Evolutionary conservation across 1,139 yeast species (phyloP), one percentile per base, ranked within the genome.

Genomic region (Saccharomyces hybrid): DNA sequence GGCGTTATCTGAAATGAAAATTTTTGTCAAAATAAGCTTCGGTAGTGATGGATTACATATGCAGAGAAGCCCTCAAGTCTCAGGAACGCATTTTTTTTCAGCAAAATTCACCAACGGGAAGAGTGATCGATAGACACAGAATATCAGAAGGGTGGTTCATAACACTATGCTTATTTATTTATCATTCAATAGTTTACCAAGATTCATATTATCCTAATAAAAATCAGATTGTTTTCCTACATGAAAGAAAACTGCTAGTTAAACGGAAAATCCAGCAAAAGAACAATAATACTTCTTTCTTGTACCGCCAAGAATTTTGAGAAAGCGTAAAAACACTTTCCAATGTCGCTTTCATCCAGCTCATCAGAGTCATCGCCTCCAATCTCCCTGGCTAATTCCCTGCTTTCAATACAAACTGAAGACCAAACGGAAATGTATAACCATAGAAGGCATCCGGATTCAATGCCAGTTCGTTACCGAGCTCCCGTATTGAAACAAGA

Each of bases 391-490:
- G 63, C 54, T 5, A 62, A 60, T n/a, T 67, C 71, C 2, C 54
- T 67, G 58, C 66, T 61, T 34, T 72, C 75, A 7, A 66, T 71
- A 67, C 68, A 67, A 51, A 72, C 75, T 2, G 74, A 71, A 46
- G 71, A 69, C 14, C 71, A 78, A 60, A 78, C 75, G 54, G 77
- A 74, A 46, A 71, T 82, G 54, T 77, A 80, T 60, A 86, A 82
- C 66, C 86, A 82, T 65, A 74, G 86, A 56, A 69, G 77, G 65
- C 84, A 81, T 62, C 73, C 77, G 19, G 75, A 73, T 51, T 70
- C n/a, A 16, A 11, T 19, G 12, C 77, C 53, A 8, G 24, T 51
- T 4, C 52, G 53, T 38, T 14, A 34, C 27, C 24, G 47, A 26
- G 42, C 47, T 24, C 12, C 47, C 8, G 21, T 48, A 42, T 32